Percentiles rank a stretch among this genome's conserved stretches.
phyloP scores from a whole-genome alignment of 148 eudicot species.

The Euryodendron excelsum region DNA sequence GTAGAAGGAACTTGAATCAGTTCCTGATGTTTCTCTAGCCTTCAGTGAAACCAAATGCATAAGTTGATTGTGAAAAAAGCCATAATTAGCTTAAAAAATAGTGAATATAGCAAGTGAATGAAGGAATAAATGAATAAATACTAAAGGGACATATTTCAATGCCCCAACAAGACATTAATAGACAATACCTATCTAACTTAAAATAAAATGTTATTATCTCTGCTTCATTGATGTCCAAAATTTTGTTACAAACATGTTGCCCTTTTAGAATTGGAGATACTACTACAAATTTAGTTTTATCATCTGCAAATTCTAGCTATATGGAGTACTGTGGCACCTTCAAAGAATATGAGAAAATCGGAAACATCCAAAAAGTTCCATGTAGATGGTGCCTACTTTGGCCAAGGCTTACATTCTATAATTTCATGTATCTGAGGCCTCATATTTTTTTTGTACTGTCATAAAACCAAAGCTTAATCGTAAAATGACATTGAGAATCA shows the following conservation, averaged over 20 bases:
- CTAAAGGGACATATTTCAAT: no score
- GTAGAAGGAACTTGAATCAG: constrained; percentile 24
- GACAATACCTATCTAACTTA: not conserved
- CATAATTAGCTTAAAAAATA: no score
- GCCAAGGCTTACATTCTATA: not conserved
- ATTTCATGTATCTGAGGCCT: not conserved
- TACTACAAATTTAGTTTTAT: not conserved
- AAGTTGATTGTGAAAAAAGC: not conserved
- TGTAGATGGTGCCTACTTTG: no score
- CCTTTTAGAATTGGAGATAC: not conserved
- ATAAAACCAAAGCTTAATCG: not conserved
- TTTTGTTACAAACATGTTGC: not conserved
- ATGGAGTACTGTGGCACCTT: not conserved
- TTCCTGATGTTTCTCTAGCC: constrained; percentile 32
- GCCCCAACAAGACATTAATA: not conserved
- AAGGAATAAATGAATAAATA: no score
- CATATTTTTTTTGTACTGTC: not conserved
- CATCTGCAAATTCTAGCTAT: not conserved
- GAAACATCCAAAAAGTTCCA: not conserved
- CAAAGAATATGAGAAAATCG: not conserved
- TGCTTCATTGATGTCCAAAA: not conserved
- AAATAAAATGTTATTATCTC: not conserved
- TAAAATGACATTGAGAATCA: not conserved
- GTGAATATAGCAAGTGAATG: no score
- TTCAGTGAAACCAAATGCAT: constrained; percentile 28